A percentile compares a stretch with the other conserved stretches of the same genome.
phyloP scores from a whole-genome alignment of 2,329 filamentous ascomycete genomes.

The Phialocephala sp. region DNA sequence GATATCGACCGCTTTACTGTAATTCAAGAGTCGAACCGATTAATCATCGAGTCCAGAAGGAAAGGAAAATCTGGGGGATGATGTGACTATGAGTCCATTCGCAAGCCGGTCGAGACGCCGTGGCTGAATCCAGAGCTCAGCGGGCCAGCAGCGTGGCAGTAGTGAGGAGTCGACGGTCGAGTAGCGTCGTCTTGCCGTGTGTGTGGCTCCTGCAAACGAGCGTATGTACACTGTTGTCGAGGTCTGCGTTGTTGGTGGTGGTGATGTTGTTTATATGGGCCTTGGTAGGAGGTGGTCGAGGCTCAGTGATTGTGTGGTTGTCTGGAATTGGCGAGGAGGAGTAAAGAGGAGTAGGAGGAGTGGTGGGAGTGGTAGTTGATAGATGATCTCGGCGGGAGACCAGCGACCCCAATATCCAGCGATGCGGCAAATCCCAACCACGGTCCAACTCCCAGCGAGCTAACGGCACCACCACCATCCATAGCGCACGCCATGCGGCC shows the following conservation, averaged over 20 bases:
- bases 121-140: slow-evolving; percentile 29
- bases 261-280: neutral
- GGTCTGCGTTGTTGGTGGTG: neutral
- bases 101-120: slow-evolving; percentile 27
- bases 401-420: slow-evolving; percentile 5
- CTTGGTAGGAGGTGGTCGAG: slow-evolving; percentile 5
- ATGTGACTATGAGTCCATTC: slow-evolving; percentile 32
- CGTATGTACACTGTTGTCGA: neutral
- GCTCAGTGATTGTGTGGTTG: neutral
- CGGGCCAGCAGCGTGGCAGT: neutral
- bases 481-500: slow-evolving; percentile 9
- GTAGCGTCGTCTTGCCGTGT: slow-evolving; percentile 13
- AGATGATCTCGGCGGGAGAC: neutral
- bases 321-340: neutral
- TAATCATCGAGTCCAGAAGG: slow-evolving; percentile 4
- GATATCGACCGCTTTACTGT: neutral
- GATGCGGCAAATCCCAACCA: neutral
- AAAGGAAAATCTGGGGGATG: slow-evolving; percentile 14
- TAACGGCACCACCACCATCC: neutral
- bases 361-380: neutral
- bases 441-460: neutral
- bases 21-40: slow-evolving; percentile 15
- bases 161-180: slow-evolving; percentile 13
- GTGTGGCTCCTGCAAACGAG: slow-evolving; percentile 9
- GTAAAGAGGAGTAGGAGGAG: neutral